These are phyloP conservation scores for Metschnikowia proteae DNA, from an alignment of 805 yeast species.

Conservation along the genomic window DNA sequence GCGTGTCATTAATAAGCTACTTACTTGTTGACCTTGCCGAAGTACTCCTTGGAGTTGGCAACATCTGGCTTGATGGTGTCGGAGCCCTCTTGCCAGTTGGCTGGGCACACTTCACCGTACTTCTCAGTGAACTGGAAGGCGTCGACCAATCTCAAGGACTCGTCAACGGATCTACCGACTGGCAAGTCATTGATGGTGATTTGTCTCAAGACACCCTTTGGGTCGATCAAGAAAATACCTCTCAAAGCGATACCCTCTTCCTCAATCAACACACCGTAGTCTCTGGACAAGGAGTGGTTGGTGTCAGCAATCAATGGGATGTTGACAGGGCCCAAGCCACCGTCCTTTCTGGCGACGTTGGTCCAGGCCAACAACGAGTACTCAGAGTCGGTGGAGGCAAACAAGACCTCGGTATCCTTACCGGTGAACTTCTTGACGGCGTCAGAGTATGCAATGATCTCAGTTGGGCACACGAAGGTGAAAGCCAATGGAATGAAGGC, in stretches of 20 bases:
- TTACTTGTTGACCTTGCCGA: conserved; percentile 48
- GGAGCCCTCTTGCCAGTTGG: conserved; percentile 91
- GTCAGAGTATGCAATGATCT: conserved; percentile 97
- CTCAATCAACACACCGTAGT: conserved; percentile 96
- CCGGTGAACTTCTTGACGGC: conserved; percentile 87
- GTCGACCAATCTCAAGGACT: conserved; percentile 93
- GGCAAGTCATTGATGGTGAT: conserved; percentile 97
- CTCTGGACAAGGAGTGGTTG: conserved; percentile 90
- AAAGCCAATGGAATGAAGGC: conserved; percentile 98
- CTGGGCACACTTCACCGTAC: conserved; percentile 99
- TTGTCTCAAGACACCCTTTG: conserved; percentile 92
- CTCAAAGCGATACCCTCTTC: conserved; percentile 97
- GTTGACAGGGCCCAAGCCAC: conserved; percentile 95
- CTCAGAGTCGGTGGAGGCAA: conserved; percentile 98
- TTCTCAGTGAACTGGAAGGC: conserved; percentile 99
- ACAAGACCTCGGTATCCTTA: conserved; percentile 82
- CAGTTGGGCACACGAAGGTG: conserved; percentile 99
- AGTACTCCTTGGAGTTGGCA: conserved; percentile 22
- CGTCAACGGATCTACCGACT: conserved; percentile 98
- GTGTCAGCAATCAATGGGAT: conserved; percentile 96
- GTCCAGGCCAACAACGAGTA: conserved; percentile 98
- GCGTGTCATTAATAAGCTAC: neutral
- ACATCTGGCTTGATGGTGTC: conserved; percentile 68
- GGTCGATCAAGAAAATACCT: conserved; percentile 98
- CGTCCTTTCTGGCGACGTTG: conserved; percentile 91